phyloP scores from a whole-genome alignment of 768 basidiomycete genomes.

The Auriscalpium orientale region DNA sequence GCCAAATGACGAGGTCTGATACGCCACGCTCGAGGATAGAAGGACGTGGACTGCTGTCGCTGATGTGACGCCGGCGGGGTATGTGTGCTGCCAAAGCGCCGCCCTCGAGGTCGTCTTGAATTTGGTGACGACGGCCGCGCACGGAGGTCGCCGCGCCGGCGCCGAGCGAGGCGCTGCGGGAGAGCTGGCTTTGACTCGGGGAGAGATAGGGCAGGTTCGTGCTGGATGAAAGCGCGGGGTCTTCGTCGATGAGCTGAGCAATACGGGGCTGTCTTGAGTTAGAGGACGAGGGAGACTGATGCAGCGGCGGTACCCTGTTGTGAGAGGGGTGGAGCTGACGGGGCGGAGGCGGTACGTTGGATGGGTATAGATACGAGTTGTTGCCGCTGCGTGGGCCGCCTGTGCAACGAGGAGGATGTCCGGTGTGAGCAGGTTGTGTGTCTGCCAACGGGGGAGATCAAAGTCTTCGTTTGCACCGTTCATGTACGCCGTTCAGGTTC shows the following conservation, averaged over 20 bases:
- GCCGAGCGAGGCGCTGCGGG: slow-evolving; percentile 60
- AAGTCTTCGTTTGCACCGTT: slow-evolving; percentile 75
- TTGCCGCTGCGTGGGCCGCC: slow-evolving; percentile 40
- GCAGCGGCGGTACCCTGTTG: slow-evolving; percentile 39
- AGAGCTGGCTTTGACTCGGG: slow-evolving; percentile 43
- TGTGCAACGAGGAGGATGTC: slow-evolving; percentile 51
- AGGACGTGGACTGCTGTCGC: slow-evolving; percentile 30
- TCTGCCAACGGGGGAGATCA: slow-evolving; percentile 56
- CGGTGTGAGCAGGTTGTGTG: slow-evolving; percentile 29
- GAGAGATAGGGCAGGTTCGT: slow-evolving; percentile 43
- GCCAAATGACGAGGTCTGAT: slow-evolving; percentile 43
- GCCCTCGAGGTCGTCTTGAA: slow-evolving; percentile 61
- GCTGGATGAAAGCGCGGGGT: slow-evolving; percentile 28
- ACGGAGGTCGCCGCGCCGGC: slow-evolving; percentile 34
- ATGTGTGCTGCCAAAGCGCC: slow-evolving; percentile 31
- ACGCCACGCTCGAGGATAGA: slow-evolving; percentile 51
- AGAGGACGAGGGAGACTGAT: slow-evolving; percentile 37
- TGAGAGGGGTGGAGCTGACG: slow-evolving; percentile 21
- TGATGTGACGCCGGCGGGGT: slow-evolving; percentile 31
- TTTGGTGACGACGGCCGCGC: slow-evolving; percentile 57
- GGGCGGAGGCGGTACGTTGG: slow-evolving; percentile 46
- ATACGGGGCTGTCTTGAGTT: slow-evolving; percentile 51
- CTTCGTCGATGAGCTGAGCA: slow-evolving; percentile 60
- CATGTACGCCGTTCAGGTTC: slow-evolving; percentile 71
- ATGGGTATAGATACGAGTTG: slow-evolving; percentile 47